Conservation (phyloP, 176 grass and related monocot genomes). For the Avena insularis region DNA sequence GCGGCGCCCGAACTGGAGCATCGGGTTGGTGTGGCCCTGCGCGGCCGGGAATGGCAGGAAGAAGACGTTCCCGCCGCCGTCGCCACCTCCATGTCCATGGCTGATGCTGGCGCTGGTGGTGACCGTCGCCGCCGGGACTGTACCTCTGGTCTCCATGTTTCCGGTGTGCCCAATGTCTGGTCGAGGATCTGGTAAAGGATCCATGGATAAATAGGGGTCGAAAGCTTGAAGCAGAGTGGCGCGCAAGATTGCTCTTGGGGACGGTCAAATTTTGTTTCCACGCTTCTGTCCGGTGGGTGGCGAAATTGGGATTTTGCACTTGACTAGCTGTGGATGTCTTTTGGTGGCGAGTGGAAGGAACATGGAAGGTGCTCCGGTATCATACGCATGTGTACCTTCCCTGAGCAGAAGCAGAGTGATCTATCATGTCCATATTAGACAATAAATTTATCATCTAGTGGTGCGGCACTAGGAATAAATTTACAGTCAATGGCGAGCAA, state of each 20-base stretch:
- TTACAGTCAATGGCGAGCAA: no score
- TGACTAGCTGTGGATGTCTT: background rate
- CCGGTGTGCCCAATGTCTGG: no score
- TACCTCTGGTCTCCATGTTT: background rate
- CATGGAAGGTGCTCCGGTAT: background rate
- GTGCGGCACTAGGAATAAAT: no score
- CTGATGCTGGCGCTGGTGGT: background rate
- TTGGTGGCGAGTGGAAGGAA: background rate
- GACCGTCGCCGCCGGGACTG: no score
- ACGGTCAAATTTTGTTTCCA: background rate
- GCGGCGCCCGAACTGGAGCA: conserved; percentile 35
- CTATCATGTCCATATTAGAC: background rate
- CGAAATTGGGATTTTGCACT: background rate
- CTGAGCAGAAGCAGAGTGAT: background rate
- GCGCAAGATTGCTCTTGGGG: background rate
- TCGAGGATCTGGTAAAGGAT: background rate
- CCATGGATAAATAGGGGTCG: background rate
- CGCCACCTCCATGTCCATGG: no score
- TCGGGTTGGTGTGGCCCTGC: conserved; percentile 37
- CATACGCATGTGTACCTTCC: background rate
- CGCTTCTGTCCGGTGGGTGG: background rate
- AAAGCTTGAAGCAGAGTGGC: background rate
- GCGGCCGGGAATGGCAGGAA: background rate
- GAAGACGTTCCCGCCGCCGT: background rate
- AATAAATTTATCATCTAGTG: no score